Conservation (phyloP, 1,284 basidiomycete genomes). For the Trichosporon sp. region DNA sequence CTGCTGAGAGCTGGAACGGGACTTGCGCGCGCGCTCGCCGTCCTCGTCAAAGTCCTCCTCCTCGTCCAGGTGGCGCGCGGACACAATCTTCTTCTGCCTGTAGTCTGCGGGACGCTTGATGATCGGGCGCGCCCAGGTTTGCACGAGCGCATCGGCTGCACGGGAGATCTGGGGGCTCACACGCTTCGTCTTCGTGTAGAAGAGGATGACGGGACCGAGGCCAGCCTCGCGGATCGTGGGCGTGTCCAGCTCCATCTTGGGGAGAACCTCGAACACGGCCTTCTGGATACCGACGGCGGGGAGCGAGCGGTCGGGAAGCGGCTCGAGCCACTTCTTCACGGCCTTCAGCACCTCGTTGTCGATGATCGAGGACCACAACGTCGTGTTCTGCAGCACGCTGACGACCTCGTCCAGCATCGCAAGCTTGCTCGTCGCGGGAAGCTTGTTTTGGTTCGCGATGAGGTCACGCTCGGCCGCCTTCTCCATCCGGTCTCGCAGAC, state of each 20-base stretch:
- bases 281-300: constrained; percentile 95
- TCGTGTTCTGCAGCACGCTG: constrained; percentile 86
- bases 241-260: constrained; percentile 89
- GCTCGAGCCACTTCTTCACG: constrained; percentile 90
- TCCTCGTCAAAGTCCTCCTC: constrained; percentile 30
- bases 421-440: constrained; percentile 86
- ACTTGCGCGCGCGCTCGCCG: constrained; percentile 21
- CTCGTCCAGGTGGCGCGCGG: constrained; percentile 34
- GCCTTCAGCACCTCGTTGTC: constrained; percentile 93
- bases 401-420: constrained; percentile 83
- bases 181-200: constrained; percentile 87
- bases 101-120: constrained; percentile 86
- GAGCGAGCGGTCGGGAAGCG: constrained; percentile 85
- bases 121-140: constrained; percentile 89
- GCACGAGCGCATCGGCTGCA: constrained; percentile 81
- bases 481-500: constrained; percentile 82
- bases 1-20: constrained; percentile 23
- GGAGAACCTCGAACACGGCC: constrained; percentile 81
- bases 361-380: constrained; percentile 86
- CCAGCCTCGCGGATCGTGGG: constrained; percentile 87
- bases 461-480: constrained; percentile 83
- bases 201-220: constrained; percentile 87
- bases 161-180: constrained; percentile 79
- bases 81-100: constrained; percentile 55
- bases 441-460: constrained; percentile 74